These are phyloP conservation scores for Biscogniauxia sp. DNA, from an alignment of 2,329 filamentous ascomycete genomes.

Conservation along the genomic window DNA sequence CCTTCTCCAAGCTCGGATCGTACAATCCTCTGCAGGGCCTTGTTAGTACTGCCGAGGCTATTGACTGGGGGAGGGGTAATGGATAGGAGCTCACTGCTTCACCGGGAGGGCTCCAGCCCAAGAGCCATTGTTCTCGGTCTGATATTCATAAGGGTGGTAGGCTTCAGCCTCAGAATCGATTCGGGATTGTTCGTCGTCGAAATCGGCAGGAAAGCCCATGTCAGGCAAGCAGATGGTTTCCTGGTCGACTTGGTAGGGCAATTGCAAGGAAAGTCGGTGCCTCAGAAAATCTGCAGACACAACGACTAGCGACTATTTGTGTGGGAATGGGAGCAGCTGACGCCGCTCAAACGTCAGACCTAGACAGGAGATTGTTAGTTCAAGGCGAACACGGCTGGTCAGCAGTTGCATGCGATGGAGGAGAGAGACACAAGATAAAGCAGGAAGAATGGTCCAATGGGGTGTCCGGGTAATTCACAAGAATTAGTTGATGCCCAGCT, in stretches of 20 bases:
- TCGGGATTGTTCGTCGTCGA: constrained; percentile 66
- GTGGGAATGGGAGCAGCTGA: constrained; percentile 24
- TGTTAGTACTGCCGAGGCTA: constrained; percentile 13
- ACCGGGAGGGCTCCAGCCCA: constrained; percentile 94
- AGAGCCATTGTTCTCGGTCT: constrained; percentile 78
- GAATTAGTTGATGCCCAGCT: constrained; percentile 7
- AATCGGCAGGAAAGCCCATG: constrained; percentile 66
- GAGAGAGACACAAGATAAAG: constrained; percentile 3
- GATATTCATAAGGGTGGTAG: constrained; percentile 78
- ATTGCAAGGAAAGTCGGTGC: constrained; percentile 17
- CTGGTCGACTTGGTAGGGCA: constrained; percentile 6
- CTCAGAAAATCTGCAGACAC: constrained; percentile 17
- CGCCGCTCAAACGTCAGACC: constrained; percentile 26
- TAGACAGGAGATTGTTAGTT: constrained; percentile 21
- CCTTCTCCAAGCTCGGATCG: constrained; percentile 92
- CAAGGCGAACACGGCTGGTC: constrained; percentile 3
- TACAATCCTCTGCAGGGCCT: constrained; percentile 68
- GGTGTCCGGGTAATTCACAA: constrained; percentile 8
- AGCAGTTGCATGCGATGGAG: constrained; percentile 11
- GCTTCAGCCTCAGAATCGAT: constrained; percentile 57
- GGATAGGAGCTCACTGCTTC: constrained; percentile 66
- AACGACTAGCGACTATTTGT: constrained; percentile 15
- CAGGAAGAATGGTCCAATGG: constrained; percentile 15
- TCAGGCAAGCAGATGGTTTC: constrained; percentile 53
- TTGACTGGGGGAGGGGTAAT: background rate